Base-by-base conservation (phyloP, 805 yeast genomes). In the Cyberlindnera mrakii region DNA sequence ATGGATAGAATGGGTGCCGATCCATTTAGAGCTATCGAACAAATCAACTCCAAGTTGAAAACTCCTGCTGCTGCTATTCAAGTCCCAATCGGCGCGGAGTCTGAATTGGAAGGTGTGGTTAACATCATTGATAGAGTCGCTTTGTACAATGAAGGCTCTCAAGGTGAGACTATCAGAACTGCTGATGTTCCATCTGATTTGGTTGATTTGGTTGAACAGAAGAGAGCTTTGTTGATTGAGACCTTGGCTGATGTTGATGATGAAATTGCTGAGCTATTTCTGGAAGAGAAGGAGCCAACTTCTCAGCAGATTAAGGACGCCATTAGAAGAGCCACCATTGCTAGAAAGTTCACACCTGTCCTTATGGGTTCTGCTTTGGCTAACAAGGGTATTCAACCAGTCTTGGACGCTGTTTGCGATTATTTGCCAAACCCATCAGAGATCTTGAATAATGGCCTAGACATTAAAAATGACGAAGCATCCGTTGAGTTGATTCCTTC, bases 1-100 rank as follows among this genome's bases (percentile, higher is more conserved):
- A 90, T 93, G 97, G 99, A 93, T 67, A 81, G 99, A 64, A 87
- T 93, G 96, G 99, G 99, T 53, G 86, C 99, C 43, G 82, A 93
- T 66, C 99, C 99, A 18, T 93, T 95, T 83, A 78, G 76, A 50
- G 96, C 95, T 45, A 85, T 93, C 57, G 95, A 86, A 45, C 98
- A 91, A 70, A 76, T 93, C 55, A 88, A 91, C 67, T 54, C 68
- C 42, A 93, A 93, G 64, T 77, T 93, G 62, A 87, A 81, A 66
- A 87, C 89, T 35, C 87, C 96, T 19, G 97, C 98, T 49, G 98
- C 98, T 46, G 96, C 98, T 16, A 78, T 93, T 48, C 99, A 93
- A 71, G 96, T 93, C 40, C 99, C 99, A 39, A 93, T 93, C 60
- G 99, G 99, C 43, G 76, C 87, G 34, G 99, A 93, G 68, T 77